A percentile compares a stretch with the other conserved stretches of the same genome.
phyloP scores from a whole-genome alignment of 73 alveolate species.

The Uronychia binucleata region DNA sequence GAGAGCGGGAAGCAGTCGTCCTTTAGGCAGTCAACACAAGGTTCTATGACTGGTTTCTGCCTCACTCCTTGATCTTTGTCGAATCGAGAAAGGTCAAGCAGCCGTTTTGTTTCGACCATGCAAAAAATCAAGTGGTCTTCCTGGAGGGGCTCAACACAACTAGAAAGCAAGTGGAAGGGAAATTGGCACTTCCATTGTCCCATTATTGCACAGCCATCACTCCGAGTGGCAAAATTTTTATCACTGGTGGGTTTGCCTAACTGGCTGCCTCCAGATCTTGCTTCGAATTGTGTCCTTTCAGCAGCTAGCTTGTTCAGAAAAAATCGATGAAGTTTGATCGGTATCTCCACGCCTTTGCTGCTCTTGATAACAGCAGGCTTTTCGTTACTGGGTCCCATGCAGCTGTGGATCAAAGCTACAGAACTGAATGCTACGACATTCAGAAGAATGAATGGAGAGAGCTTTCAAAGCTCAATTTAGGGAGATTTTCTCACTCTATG shows the following conservation, averaged over 20 bases:
- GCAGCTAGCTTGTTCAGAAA: not conserved
- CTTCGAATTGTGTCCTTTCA: not conserved
- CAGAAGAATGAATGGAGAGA: conserved; percentile 5
- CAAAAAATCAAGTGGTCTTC: not conserved
- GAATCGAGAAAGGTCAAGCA: not conserved
- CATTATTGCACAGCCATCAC: not conserved
- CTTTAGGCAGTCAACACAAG: not conserved
- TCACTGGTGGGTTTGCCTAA: not conserved
- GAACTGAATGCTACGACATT: not conserved
- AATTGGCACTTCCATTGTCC: not conserved
- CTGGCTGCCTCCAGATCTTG: not conserved
- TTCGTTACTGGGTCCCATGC: not conserved
- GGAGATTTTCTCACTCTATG: not conserved
- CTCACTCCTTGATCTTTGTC: not conserved
- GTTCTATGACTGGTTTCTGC: not conserved
- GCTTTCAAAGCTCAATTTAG: not conserved
- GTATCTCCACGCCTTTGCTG: not conserved
- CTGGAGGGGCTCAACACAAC: not conserved
- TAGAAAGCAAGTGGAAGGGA: not conserved
- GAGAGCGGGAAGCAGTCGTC: not conserved
- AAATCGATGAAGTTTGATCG: not conserved
- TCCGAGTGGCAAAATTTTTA: not conserved
- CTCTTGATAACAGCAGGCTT: not conserved
- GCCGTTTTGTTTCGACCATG: not conserved
- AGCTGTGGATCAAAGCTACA: not conserved